Evolutionary conservation across 2,329 filamentous ascomycete species (phyloP).

Genomic region (Diaporthe humulicola): DNA sequence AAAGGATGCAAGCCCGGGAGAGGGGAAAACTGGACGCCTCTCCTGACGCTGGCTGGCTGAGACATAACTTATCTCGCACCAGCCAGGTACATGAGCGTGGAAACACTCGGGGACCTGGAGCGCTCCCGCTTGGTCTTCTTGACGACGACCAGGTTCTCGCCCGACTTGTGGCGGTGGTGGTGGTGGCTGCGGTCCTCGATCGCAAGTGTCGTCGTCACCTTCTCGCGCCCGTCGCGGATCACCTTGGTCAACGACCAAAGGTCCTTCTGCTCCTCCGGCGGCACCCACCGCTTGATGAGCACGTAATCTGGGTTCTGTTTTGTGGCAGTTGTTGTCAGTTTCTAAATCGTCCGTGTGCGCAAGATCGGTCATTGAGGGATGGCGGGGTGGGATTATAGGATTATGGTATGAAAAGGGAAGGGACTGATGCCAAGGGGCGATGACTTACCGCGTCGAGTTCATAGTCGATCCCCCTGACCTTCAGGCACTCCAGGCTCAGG

Average conservation of each 20-base stretch:
- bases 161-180: constrained; percentile 48
- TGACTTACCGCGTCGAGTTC: constrained; percentile 67
- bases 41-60: too few species aligned
- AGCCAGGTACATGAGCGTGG: constrained; percentile 66
- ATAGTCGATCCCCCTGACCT: constrained; percentile 68
- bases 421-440: neutral
- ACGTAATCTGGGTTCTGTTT: constrained; percentile 76
- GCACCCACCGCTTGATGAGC: constrained; percentile 80
- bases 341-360: neutral
- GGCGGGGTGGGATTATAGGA: constrained; percentile 48
- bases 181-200: constrained; percentile 60
- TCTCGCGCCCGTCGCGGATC: constrained; percentile 68
- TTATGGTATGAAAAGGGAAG: neutral
- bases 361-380: constrained; percentile 42
- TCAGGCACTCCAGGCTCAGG: constrained; percentile 72
- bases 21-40: too few species aligned
- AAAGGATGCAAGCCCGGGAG: too few species aligned
- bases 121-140: constrained; percentile 70
- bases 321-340: constrained; percentile 40
- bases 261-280: constrained; percentile 77
- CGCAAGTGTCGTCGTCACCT: constrained; percentile 52
- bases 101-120: constrained; percentile 67
- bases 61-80: constrained; percentile 49
- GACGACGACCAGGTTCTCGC: constrained; percentile 67
- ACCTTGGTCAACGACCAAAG: constrained; percentile 79